phyloP scores from a whole-genome alignment of 2,329 filamentous ascomycete genomes.

The Xylariaceae sp. region DNA sequence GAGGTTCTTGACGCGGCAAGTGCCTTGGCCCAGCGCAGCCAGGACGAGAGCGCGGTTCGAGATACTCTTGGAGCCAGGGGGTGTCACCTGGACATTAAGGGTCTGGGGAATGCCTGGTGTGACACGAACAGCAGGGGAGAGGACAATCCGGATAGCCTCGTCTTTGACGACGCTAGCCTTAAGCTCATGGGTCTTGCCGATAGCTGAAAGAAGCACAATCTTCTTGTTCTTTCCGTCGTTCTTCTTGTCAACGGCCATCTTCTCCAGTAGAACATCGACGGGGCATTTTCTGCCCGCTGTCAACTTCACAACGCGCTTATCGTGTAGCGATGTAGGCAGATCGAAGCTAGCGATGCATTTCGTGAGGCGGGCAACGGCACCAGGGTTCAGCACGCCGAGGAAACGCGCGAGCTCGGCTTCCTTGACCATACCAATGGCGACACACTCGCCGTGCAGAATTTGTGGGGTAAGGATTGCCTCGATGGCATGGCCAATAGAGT shows the following conservation, averaged over 20 bases:
- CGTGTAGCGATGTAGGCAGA: slow-evolving; percentile 76
- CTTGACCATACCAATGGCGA: slow-evolving; percentile 97
- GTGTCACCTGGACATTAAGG: slow-evolving; percentile 69
- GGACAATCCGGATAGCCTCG: slow-evolving; percentile 70
- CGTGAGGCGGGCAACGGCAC: slow-evolving; percentile 79
- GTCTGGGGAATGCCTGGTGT: slow-evolving; percentile 62
- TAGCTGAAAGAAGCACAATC: slow-evolving; percentile 84
- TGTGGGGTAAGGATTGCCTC: slow-evolving; percentile 95
- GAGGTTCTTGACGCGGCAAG: slow-evolving; percentile 84
- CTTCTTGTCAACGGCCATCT: slow-evolving; percentile 99
- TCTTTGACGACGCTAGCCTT: slow-evolving; percentile 89
- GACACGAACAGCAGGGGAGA: slow-evolving; percentile 74
- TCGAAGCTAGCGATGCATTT: slow-evolving; percentile 96
- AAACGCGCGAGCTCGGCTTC: slow-evolving; percentile 91
- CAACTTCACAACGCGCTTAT: slow-evolving; percentile 74
- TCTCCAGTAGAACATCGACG: slow-evolving; percentile 76
- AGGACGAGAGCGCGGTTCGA: slow-evolving; percentile 94
- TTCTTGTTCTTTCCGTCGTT: slow-evolving; percentile 95
- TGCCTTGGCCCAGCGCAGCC: slow-evolving; percentile 80
- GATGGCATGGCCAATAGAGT: slow-evolving; percentile 95
- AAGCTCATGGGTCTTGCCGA: slow-evolving; percentile 81
- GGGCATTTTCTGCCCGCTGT: slow-evolving; percentile 84
- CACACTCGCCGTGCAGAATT: slow-evolving; percentile 89
- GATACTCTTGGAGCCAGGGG: slow-evolving; percentile 95
- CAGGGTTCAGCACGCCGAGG: slow-evolving; percentile 76